Evolutionary conservation across 2,329 filamentous ascomycete species (phyloP).

Genomic region (Phaeophleospora eucalypticola): DNA sequence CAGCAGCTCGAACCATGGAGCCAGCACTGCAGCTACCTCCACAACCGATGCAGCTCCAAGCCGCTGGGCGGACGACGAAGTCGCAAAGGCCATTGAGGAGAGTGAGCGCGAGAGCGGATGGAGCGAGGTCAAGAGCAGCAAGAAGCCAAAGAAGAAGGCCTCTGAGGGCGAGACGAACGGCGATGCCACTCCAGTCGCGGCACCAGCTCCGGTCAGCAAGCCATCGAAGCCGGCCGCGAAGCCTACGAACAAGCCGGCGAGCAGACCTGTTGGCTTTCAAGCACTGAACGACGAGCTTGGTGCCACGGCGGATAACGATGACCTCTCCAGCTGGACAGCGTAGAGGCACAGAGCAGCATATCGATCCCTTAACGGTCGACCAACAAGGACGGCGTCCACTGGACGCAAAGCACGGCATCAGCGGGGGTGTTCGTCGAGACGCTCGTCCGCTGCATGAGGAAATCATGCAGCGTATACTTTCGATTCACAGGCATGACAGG

Average conservation of each 20-base stretch:
- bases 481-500: background rate
- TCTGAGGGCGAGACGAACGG: slow-evolving; percentile 15
- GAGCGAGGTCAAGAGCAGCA: slow-evolving; percentile 55
- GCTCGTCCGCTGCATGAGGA: too few species aligned
- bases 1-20: slow-evolving; percentile 37
- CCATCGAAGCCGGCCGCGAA: slow-evolving; percentile 1
- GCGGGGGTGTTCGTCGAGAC: too few species aligned
- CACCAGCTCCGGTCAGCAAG: slow-evolving; percentile 9
- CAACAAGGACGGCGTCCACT: too few species aligned
- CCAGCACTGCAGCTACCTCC: slow-evolving; percentile 36
- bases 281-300: background rate
- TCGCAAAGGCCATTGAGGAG: slow-evolving; percentile 48
- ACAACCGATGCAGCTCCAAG: slow-evolving; percentile 33
- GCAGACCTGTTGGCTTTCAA: background rate
- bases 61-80: slow-evolving; percentile 49
- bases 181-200: slow-evolving; percentile 12
- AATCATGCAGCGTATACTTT: background rate
- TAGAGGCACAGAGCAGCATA: background rate
- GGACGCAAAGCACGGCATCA: too few species aligned
- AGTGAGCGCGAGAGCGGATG: slow-evolving; percentile 52
- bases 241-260: background rate
- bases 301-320: background rate
- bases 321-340: background rate
- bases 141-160: slow-evolving; percentile 52
- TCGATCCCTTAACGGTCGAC: too few species aligned